Conservation (phyloP, 2,329 filamentous ascomycete species). For the Monilinia fructicola region DNA sequence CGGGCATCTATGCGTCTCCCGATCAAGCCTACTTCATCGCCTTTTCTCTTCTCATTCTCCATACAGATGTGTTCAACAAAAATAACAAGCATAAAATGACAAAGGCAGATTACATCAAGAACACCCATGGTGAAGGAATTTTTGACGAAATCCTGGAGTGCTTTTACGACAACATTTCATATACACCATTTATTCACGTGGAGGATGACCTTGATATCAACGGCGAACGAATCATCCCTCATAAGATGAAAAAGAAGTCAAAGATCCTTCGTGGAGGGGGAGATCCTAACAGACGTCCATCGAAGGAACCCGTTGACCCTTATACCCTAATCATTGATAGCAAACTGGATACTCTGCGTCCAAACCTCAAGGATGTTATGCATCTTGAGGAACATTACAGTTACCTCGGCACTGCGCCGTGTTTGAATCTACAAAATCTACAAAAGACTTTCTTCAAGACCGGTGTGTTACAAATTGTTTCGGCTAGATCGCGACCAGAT, state of each 20-base stretch:
- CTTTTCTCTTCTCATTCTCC: slow-evolving; percentile 92
- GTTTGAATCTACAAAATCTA: slow-evolving; percentile 75
- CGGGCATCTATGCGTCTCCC: slow-evolving; percentile 84
- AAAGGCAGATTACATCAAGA: slow-evolving; percentile 91
- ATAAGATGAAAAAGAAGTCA: slow-evolving; percentile 69
- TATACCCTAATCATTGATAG: slow-evolving; percentile 92
- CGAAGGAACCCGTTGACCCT: slow-evolving; percentile 87
- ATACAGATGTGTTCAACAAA: slow-evolving; percentile 99
- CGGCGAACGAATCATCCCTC: slow-evolving; percentile 67
- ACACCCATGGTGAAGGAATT: slow-evolving; percentile 88
- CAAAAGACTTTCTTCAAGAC: slow-evolving; percentile 90
- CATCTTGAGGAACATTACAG: slow-evolving; percentile 87
- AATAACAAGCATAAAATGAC: slow-evolving; percentile 99
- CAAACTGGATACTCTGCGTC: slow-evolving; percentile 78
- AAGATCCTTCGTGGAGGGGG: slow-evolving; percentile 62
- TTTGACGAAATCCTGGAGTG: slow-evolving; percentile 90
- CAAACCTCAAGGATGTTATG: slow-evolving; percentile 89
- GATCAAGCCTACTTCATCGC: slow-evolving; percentile 99
- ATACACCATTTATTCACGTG: slow-evolving; percentile 97
- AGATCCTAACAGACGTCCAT: slow-evolving; percentile 62
- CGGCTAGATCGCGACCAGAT: slow-evolving; percentile 86
- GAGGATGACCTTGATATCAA: slow-evolving; percentile 86
- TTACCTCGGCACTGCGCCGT: slow-evolving; percentile 75
- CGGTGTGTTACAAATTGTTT: slow-evolving; percentile 91
- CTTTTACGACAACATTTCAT: slow-evolving; percentile 98